Evolutionary conservation across 1,284 basidiomycete species (phyloP).

Genomic region (Apiotrichum veenhuisii): DNA sequence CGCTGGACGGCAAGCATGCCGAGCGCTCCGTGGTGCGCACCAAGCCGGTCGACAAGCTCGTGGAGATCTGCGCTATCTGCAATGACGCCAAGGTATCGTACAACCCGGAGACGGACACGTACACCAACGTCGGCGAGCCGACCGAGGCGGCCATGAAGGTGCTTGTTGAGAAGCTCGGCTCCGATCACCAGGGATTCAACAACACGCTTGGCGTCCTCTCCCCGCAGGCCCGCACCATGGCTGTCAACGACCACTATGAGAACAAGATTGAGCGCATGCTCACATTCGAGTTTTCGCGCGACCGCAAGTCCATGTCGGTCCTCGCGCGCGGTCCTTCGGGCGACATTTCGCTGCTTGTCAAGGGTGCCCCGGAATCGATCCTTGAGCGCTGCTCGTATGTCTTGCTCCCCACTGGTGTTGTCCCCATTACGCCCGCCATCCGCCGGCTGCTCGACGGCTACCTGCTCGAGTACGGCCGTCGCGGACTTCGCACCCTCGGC

Average conservation of each 20-base stretch:
- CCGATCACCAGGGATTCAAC: slow-evolving; percentile 53
- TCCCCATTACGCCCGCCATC: slow-evolving; percentile 62
- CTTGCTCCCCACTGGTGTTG: slow-evolving; percentile 61
- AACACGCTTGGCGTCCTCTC: slow-evolving; percentile 59
- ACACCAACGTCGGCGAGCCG: slow-evolving; percentile 88
- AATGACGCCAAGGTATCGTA: slow-evolving; percentile 91
- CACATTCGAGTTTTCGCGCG: slow-evolving; percentile 95
- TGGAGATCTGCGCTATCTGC: slow-evolving; percentile 85
- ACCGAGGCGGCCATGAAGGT: slow-evolving; percentile 94
- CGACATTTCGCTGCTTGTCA: slow-evolving; percentile 69
- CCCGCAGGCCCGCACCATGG: slow-evolving; percentile 65
- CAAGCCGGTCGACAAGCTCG: slow-evolving; percentile 72
- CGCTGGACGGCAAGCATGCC: slow-evolving; percentile 61
- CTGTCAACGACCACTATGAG: slow-evolving; percentile 79
- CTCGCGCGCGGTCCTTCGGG: slow-evolving; percentile 62
- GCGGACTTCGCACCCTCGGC: slow-evolving; percentile 85
- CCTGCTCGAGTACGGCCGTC: slow-evolving; percentile 68
- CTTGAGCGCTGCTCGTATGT: slow-evolving; percentile 79
- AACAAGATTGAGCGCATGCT: slow-evolving; percentile 69
- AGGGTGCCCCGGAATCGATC: slow-evolving; percentile 94
- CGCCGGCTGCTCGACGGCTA: slow-evolving; percentile 60
- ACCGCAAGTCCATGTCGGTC: slow-evolving; percentile 99
- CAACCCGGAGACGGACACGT: slow-evolving; percentile 62
- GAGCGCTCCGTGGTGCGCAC: slow-evolving; percentile 58
- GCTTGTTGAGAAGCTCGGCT: slow-evolving; percentile 77